These are phyloP conservation scores for Dendrobium huoshanense DNA, from an alignment of 106 monocot species.

Conservation along the genomic window DNA sequence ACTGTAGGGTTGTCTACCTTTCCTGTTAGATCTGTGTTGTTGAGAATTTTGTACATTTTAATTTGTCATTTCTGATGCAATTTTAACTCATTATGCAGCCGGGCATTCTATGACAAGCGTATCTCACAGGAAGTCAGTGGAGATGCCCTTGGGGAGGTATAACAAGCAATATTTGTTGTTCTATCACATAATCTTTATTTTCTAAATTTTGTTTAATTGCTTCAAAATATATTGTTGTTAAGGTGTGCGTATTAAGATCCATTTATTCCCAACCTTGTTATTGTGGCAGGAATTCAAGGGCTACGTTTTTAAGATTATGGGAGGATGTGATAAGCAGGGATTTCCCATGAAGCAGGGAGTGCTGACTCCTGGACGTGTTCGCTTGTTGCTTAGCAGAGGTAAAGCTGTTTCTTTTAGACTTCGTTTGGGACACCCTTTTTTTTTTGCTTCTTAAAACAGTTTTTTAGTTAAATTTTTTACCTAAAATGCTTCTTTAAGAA, in stretches of 20 bases:
- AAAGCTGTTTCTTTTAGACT: background rate
- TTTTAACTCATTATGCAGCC: constrained; percentile 15
- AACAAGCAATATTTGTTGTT: too few species aligned
- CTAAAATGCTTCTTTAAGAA: too few species aligned
- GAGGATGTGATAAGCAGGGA: constrained; percentile 73
- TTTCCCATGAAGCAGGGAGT: constrained; percentile 88
- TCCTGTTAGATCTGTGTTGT: too few species aligned
- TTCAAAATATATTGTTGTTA: background rate
- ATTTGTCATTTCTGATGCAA: background rate
- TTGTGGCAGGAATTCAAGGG: constrained; percentile 52
- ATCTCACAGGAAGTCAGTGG: constrained; percentile 74
- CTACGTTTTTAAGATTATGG: constrained; percentile 70
- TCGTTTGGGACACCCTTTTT: too few species aligned
- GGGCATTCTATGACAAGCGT: constrained; percentile 64
- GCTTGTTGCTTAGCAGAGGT: constrained; percentile 56
- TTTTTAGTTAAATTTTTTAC: too few species aligned
- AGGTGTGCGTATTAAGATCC: background rate
- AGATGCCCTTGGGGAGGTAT: constrained; percentile 69
- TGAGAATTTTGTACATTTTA: too few species aligned
- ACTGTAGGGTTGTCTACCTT: too few species aligned
- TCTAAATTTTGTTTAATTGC: too few species aligned
- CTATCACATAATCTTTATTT: too few species aligned
- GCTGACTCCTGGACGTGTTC: constrained; percentile 62
- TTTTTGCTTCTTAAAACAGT: too few species aligned
- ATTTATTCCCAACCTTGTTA: too few species aligned